Evolutionary conservation across 2,329 filamentous ascomycete species (phyloP).

Genomic region (Fusarium sp.): DNA sequence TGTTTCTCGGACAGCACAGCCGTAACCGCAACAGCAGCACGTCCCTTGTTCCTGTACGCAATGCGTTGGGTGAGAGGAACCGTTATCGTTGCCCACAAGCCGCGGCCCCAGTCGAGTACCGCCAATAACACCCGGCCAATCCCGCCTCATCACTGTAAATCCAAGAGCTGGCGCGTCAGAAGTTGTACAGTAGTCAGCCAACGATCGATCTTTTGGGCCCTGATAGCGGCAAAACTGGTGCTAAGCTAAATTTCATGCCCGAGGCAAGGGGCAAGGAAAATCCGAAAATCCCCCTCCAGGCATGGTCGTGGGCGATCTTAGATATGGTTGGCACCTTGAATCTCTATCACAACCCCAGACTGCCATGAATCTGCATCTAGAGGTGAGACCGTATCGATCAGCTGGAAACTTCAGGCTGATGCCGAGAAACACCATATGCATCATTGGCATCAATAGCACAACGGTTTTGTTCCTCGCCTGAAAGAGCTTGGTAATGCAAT

Average conservation of each 20-base stretch:
- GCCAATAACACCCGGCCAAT: slow-evolving; percentile 32
- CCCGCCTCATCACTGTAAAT: slow-evolving; percentile 25
- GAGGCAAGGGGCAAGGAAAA: slow-evolving; percentile 17
- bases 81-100: slow-evolving; percentile 30
- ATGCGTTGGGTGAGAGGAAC: slow-evolving; percentile 40
- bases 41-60: slow-evolving; percentile 18
- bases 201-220: slow-evolving; percentile 22
- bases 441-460: slow-evolving; percentile 20
- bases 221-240: slow-evolving; percentile 31
- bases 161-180: slow-evolving; percentile 23
- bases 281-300: slow-evolving; percentile 7
- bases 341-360: slow-evolving; percentile 27
- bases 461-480: slow-evolving; percentile 25
- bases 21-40: slow-evolving; percentile 21
- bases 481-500: slow-evolving; percentile 16
- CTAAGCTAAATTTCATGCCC: slow-evolving; percentile 10
- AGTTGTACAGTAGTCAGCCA: slow-evolving; percentile 16
- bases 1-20: slow-evolving; percentile 27
- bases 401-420: slow-evolving; percentile 5
- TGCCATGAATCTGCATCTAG: slow-evolving; percentile 13
- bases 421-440: slow-evolving; percentile 24
- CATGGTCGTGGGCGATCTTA: slow-evolving; percentile 6
- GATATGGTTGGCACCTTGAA: slow-evolving; percentile 8
- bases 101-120: slow-evolving; percentile 24
- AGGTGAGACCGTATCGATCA: slow-evolving; percentile 15